Evolutionary conservation across 2,329 filamentous ascomycete species (phyloP), one percentile per base, ranked within the genome.

Genomic region (Fusarium sp.): DNA sequence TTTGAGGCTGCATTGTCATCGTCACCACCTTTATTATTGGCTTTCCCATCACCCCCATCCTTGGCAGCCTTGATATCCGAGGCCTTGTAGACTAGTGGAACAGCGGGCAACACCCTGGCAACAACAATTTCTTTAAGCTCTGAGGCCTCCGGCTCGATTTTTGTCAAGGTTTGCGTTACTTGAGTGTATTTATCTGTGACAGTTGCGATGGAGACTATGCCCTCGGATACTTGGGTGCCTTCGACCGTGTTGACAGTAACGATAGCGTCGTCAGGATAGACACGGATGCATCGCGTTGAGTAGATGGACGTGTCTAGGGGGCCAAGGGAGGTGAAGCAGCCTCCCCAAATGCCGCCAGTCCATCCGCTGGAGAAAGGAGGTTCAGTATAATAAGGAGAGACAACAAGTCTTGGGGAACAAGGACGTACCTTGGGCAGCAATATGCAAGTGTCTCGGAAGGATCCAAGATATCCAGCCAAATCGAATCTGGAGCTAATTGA

Each of bases 391-490:
- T n/a, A 35, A 12, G 11, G 3, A 8, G 12, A 13, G 15, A 28
- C 2, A 10, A 15, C 13, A 3, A n/a, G n/a, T 48, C 28, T 37
- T 9, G 35, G 4, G n/a, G n/a, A n/a, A n/a, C n/a, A n/a, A n/a
- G n/a, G n/a, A 26, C 2, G 4, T 68, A 73, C 72, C 63, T 74
- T 2, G 71, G 73, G 7, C 74, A 75, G 23, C 72, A 76, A 18
- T 57, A 69, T 2, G 62, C 63, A 12, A 74, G 21, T 15, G 72
- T 72, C 47, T 75, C 74, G 0, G 57, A 62, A 0, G 62, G 35
- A 2, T 42, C 49, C 4, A 75, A 8, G 1, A 49, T 26, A 1
- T 60, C 15, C 10, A 43, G 26, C 55, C 39, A 71, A 31, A 26
- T 38, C 11, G 18, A 12, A 11, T 11, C 31, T 3, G 33, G 28